phyloP scores from a whole-genome alignment of 2,329 filamentous ascomycete species.

The Endoconidiophora polonica region DNA sequence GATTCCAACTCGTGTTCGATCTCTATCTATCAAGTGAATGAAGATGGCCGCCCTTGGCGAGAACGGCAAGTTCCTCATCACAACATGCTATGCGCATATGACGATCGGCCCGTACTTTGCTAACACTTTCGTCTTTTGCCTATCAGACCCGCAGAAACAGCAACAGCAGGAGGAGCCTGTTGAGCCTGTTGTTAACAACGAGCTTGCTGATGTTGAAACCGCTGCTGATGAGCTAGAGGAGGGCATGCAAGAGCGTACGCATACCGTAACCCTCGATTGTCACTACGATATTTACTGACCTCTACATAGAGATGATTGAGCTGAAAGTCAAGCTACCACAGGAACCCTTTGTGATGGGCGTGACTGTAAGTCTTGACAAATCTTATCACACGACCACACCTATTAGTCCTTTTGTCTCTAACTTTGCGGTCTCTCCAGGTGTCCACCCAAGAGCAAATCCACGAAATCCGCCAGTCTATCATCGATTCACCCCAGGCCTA shows the following conservation, averaged over 20 bases:
- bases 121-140: neutral
- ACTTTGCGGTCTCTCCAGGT: slow-evolving; percentile 35
- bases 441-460: slow-evolving; percentile 84
- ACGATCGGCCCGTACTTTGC: neutral
- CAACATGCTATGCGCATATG: neutral
- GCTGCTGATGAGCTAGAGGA: slow-evolving; percentile 3
- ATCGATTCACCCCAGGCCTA: slow-evolving; percentile 86
- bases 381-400: slow-evolving; percentile 12
- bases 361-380: slow-evolving; percentile 6
- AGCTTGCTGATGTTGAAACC: neutral
- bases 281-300: no score
- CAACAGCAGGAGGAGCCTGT: slow-evolving; percentile 8
- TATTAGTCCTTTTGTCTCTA: neutral
- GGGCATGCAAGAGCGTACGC: slow-evolving; percentile 5
- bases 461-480: slow-evolving; percentile 91
- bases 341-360: slow-evolving; percentile 5
- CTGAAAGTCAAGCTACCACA: slow-evolving; percentile 12
- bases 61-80: slow-evolving; percentile 3
- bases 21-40: slow-evolving; percentile 6
- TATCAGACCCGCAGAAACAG: slow-evolving; percentile 6
- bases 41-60: slow-evolving; percentile 9
- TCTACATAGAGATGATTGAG: slow-evolving; percentile 9
- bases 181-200: slow-evolving; percentile 1
- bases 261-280: neutral
- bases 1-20: neutral